Base-by-base conservation (phyloP, 2,329 filamentous ascomycete genomes). In the Capronia americana region DNA sequence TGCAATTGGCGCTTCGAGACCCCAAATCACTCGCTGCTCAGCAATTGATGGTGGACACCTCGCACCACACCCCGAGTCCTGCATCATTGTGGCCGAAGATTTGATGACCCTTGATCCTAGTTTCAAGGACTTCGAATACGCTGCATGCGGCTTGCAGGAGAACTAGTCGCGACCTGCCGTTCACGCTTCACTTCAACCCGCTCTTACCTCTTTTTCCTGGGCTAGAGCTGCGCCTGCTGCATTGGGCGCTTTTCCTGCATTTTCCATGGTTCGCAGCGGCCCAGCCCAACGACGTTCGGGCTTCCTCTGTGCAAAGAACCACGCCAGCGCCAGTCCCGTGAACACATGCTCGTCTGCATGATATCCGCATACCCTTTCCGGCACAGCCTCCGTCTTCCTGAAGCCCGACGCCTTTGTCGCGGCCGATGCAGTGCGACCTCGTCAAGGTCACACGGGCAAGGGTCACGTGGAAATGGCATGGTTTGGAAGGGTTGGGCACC, bases 1-100 rank as follows among this genome's bases (percentile, higher is more conserved):
- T 53, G 57, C 62, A 56, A 61, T 65, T 71, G 69, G 70, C 70
- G 69, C 69, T 72, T 72, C 64, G 63, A 72, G 61, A 28, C 51
- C 34, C 46, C 53, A 56, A 59, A 51, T 56, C 48, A 72, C 65
- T 72, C 63, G 70, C 64, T 64, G 46, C 24, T 51, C 54, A 53
- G 48, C 56, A 54, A 51, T 50, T 44, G 28, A 32, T 32, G 48
- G 57, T 65, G 63, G 67, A 61, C 57, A 67, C 55, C 63, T 58
- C 48, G 58, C 59, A 66, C 66, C 65, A 69, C 61, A 67, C 51
- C 66, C 60, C 64, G 63, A 63, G 50, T 63, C 63, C 54, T 67
- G 63, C 63, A 64, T 63, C 46, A 57, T 63, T 63, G 48, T 53
- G 55, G 55, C 61, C 24, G 53, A 28, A 58, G 38, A 30, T 32